A percentile compares a stretch with the other conserved stretches of the same genome.
Evolutionary conservation across 768 basidiomycete species (phyloP).

Genomic region (Solioccasus polychromus): DNA sequence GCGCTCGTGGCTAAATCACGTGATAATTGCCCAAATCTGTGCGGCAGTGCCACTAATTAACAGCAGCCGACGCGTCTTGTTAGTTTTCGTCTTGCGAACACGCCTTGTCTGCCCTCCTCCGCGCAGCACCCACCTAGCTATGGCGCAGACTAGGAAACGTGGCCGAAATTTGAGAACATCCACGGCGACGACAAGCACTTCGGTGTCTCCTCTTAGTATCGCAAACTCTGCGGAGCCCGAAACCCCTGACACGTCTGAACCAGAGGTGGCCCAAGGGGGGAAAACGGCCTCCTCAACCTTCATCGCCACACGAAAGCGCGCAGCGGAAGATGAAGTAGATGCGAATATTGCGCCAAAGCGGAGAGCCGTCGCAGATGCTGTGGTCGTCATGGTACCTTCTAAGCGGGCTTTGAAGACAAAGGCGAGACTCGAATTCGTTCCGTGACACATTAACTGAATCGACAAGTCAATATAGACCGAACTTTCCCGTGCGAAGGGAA

Average conservation of each 20-base stretch:
- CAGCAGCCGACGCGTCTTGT: conserved; percentile 16
- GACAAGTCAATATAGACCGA: conserved; percentile 10
- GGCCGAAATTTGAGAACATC: conserved; percentile 17
- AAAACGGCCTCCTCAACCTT: background rate
- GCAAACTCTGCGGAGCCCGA: conserved; percentile 43
- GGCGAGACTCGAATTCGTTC: conserved; percentile 17
- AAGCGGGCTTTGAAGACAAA: conserved; percentile 17
- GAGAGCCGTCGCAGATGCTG: conserved; percentile 31
- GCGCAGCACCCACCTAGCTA: conserved; percentile 2
- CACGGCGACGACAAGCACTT: conserved; percentile 33
- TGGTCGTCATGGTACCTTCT: conserved; percentile 19
- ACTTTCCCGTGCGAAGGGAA: conserved; percentile 17
- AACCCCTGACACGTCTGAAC: conserved; percentile 54
- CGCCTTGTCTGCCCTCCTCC: conserved; percentile 11
- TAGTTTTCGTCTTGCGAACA: conserved; percentile 17
- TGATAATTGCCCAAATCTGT: conserved; percentile 11
- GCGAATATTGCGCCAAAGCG: conserved; percentile 26
- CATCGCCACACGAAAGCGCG: conserved; percentile 24
- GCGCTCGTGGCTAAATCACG: conserved; percentile 33
- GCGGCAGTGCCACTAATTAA: conserved; percentile 25
- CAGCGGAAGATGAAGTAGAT: conserved; percentile 35
- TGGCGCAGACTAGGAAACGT: conserved; percentile 23
- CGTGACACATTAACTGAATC: conserved; percentile 15
- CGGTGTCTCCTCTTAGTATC: conserved; percentile 50
- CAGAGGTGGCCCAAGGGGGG: conserved; percentile 14